Evolutionary conservation across 352 stramenopile species (phyloP).

Genomic region (Plasmopara muralis): DNA sequence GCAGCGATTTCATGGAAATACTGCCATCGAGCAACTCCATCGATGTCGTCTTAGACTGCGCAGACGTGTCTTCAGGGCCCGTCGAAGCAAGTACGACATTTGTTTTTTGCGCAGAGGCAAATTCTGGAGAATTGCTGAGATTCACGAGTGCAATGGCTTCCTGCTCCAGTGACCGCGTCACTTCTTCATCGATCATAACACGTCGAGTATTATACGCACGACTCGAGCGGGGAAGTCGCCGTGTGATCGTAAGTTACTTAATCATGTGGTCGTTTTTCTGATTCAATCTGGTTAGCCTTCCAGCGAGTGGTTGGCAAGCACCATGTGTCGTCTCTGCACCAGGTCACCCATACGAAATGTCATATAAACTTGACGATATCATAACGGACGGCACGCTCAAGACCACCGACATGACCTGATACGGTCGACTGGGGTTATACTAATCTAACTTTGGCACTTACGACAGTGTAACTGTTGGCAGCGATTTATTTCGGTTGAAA

Average conservation of each 20-base stretch:
- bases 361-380: slow-evolving; percentile 6
- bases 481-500: too few relatives aligned
- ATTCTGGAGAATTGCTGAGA: slow-evolving; percentile 35
- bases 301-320: slow-evolving; percentile 19
- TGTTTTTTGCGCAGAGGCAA: slow-evolving; percentile 11
- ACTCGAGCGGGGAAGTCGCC: slow-evolving; percentile 12
- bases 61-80: not conserved
- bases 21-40: slow-evolving; percentile 25
- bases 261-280: slow-evolving; percentile 20
- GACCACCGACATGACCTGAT: too few relatives aligned
- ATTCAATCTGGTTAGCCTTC: slow-evolving; percentile 14
- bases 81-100: slow-evolving; percentile 1
- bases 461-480: too few relatives aligned
- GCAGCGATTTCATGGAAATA: slow-evolving; percentile 67
- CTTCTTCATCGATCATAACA: slow-evolving; percentile 47
- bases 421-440: not conserved
- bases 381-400: slow-evolving; percentile 4
- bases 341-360: slow-evolving; percentile 8
- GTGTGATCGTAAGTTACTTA: slow-evolving; percentile 14
- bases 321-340: slow-evolving; percentile 5
- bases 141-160: slow-evolving; percentile 69
- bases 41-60: slow-evolving; percentile 9
- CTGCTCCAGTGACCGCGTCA: slow-evolving; percentile 42
- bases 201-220: slow-evolving; percentile 1
- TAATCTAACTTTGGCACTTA: too few relatives aligned